A percentile compares a stretch with the other conserved stretches of the same genome.
phyloP scores from a whole-genome alignment of 768 basidiomycete species.

The Pholiota conissans region DNA sequence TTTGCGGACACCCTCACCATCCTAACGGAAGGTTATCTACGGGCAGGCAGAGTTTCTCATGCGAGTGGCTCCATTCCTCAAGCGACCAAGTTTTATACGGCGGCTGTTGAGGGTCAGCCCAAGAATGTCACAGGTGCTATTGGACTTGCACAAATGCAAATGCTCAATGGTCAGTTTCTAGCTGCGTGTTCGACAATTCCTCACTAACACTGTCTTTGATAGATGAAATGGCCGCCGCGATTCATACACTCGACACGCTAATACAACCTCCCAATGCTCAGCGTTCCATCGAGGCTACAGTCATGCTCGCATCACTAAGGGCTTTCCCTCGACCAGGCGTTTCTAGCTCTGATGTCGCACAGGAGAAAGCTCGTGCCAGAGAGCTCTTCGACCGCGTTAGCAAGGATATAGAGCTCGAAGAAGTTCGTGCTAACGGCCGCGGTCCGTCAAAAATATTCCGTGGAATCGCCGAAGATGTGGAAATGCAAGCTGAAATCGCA shows the following conservation, averaged over 20 bases:
- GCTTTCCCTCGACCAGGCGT: slow-evolving; percentile 80
- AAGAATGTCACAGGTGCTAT: slow-evolving; percentile 80
- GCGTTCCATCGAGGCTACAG: slow-evolving; percentile 78
- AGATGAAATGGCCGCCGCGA: slow-evolving; percentile 85
- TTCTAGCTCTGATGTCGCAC: slow-evolving; percentile 66
- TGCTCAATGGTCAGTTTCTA: slow-evolving; percentile 63
- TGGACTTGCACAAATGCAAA: slow-evolving; percentile 84
- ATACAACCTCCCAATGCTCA: slow-evolving; percentile 65
- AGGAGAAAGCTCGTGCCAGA: slow-evolving; percentile 73
- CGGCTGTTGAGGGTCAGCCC: slow-evolving; percentile 65
- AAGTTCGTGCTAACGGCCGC: slow-evolving; percentile 45
- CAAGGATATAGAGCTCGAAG: slow-evolving; percentile 68
- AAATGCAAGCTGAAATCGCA: slow-evolving; percentile 91
- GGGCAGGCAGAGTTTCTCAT: slow-evolving; percentile 81
- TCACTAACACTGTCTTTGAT: neutral
- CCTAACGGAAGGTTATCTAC: slow-evolving; percentile 83
- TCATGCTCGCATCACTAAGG: slow-evolving; percentile 89
- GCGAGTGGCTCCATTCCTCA: slow-evolving; percentile 62
- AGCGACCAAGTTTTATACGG: slow-evolving; percentile 70
- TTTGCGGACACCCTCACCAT: slow-evolving; percentile 88
- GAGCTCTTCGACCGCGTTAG: slow-evolving; percentile 78
- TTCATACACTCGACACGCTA: slow-evolving; percentile 80
- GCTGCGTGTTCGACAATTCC: slow-evolving; percentile 5
- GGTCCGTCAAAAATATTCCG: slow-evolving; percentile 41
- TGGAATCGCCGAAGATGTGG: slow-evolving; percentile 72